Base-by-base conservation (phyloP, 352 stramenopile genomes). In the Globisporangium nagaii region DNA sequence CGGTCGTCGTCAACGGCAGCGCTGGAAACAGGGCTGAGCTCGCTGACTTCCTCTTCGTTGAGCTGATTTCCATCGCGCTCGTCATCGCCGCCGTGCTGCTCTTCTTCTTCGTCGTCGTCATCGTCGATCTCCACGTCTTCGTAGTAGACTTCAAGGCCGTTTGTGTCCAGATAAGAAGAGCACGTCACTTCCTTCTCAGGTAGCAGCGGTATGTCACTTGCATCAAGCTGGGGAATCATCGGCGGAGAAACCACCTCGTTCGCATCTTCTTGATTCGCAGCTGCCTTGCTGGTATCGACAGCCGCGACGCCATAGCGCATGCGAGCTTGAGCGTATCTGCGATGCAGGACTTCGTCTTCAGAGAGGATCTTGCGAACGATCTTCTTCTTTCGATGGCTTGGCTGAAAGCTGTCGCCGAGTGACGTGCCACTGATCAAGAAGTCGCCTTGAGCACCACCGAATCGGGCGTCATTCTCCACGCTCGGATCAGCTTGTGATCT, bases 311-410 rank as follows among this genome's bases (percentile, higher is more conserved):
- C 37, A 6, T 13, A 49, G 11, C 13, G 32, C 19, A 8, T 36
- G 5, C 34, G 32, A 13, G 27, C 20, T 12, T 37, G 32, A 28
- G 41, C n/a, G 31, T 48, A 47, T 6, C 41, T 36, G 24, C 63
- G 59, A 7, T 47, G 54, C 22, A 56, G 20, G 4, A 62, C 60
- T 30, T 79, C 66, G 27, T 74, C 51, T 32, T 79, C 66, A 1
- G 67, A 70, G 2, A 79, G 27, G 28, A 76, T 56, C 44, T 70
- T 74, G 13, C 62, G 60, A 11, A 79, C 66, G 19, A 75, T 66
- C 31, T 43, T 79, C 42, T 79, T 79, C 19, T 42, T 62, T 7
- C 37, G 41, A 44, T 73, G 57, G 2, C 53, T 57, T 17, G 43
- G 44, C 4, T 41, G 17, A 2, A 35, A 44, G 3, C 28, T 25